Base-by-base conservation (phyloP, 2,329 filamentous ascomycete species). In the Fusarium pseudoanthophilum region DNA sequence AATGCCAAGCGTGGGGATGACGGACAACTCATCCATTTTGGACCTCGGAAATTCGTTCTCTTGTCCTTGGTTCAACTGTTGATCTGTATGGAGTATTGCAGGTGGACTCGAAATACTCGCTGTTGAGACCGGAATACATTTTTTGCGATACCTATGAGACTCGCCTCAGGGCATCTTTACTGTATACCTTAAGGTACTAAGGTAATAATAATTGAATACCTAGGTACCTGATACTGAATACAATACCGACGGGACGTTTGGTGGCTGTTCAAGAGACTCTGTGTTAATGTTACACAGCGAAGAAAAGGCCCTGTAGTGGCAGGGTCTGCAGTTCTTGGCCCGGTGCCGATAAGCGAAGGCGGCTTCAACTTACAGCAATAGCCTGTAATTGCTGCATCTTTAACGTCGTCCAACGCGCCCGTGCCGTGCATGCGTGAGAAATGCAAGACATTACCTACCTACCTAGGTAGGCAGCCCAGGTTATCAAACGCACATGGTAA, bases 281-380 rank as follows among this genome's bases (percentile, higher is more conserved):
- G 59, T 53, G 49, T 56, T 39, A 18, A n/a, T n/a, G 20, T 24
- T 56, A 26, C 30, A 64, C 34, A 34, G 30, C 32, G 37, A 63
- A 62, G 62, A 64, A 67, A 60, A 49, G 21, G 30, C 43, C 46
- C 59, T 45, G 48, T n/a, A 49, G 16, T 56, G 34, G 66, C 37
- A 67, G 64, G 48, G 46, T 53, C 59, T 45, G 48, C 18, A 49
- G 56, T 65, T 72, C 75, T 77, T 75, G 75, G 73, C 67, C 58
- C 46, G 9, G 65, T 77, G 75, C 73, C 75, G 75, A 77, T 77
- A 77, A 77, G 75, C 75, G 75, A 77, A 62, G 57, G 49, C 28
- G 42, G 48, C 43, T 55, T 28, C 30, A 36, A 49, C 40, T 62
- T 51, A 42, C 45, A 58, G 63, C 34, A 37, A 55, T 46, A 37